A percentile compares a stretch with the other conserved stretches of the same genome.
These are phyloP conservation scores for Puccinia coronata DNA, from an alignment of 1,284 basidiomycete species.

Conservation along the genomic window DNA sequence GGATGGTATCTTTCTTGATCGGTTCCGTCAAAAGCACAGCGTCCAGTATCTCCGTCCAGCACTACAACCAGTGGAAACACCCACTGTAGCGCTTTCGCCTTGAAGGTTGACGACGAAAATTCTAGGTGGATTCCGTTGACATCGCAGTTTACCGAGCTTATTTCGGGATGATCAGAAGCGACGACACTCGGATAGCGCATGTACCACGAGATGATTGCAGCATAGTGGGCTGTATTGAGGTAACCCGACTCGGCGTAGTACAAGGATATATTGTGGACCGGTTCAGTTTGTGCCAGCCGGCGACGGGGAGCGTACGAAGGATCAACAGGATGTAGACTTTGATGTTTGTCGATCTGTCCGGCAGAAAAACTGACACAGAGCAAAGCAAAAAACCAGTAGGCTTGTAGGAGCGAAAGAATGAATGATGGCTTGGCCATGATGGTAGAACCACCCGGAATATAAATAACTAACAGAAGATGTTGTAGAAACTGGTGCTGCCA, in stretches of 20 bases:
- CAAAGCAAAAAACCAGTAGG: neutral
- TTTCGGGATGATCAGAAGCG: conserved; percentile 26
- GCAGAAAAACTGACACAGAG: neutral
- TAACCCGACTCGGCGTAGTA: conserved; percentile 32
- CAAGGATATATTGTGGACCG: conserved; percentile 12
- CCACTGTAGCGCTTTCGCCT: conserved; percentile 20
- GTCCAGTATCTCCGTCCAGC: conserved; percentile 27
- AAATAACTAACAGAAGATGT: neutral
- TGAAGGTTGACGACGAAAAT: conserved; percentile 22
- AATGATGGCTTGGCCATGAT: neutral
- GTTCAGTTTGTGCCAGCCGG: conserved; percentile 19
- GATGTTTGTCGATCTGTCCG: conserved; percentile 5
- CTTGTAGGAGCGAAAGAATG: neutral
- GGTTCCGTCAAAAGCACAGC: conserved; percentile 25
- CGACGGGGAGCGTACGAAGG: conserved; percentile 22
- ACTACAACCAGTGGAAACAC: conserved; percentile 39
- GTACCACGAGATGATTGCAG: conserved; percentile 23
- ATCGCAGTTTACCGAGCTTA: conserved; percentile 29
- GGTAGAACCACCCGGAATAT: neutral
- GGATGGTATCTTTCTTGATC: conserved; percentile 39
- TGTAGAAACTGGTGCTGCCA: neutral
- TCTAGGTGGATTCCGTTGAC: conserved; percentile 36
- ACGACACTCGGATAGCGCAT: conserved; percentile 38
- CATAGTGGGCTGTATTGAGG: conserved; percentile 27
- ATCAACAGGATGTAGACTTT: conserved; percentile 33